These are phyloP conservation scores for Hyaloscypha finlandica DNA, from an alignment of 495 filamentous ascomycete species.

Conservation along the genomic window DNA sequence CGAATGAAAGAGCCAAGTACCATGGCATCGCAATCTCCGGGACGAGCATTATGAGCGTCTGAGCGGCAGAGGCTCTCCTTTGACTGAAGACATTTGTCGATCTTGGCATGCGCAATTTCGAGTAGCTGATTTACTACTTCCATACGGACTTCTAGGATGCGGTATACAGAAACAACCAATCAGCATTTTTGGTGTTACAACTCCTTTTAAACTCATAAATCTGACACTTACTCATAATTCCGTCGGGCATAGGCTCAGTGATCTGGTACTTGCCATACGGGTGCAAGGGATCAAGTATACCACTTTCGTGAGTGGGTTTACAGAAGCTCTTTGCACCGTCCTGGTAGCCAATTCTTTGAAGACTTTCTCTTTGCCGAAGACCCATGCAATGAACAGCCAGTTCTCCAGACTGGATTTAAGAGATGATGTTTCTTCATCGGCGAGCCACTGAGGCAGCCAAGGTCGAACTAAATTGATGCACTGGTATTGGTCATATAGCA, in stretches of 20 bases:
- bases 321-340: background rate
- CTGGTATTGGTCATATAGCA: background rate
- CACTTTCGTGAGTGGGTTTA: background rate
- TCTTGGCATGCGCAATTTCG: background rate
- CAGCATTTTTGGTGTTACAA: background rate
- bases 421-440: background rate
- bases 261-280: background rate
- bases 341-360: background rate
- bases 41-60: background rate
- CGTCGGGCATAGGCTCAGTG: background rate
- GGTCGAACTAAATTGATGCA: background rate
- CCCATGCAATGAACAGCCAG: background rate
- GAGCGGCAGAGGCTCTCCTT: background rate
- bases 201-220: too few species aligned
- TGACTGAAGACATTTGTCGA: background rate
- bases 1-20: background rate
- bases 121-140: background rate
- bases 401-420: background rate
- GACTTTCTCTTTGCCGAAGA: background rate
- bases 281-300: background rate
- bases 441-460: background rate
- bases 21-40: background rate
- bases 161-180: background rate
- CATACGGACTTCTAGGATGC: background rate
- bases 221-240: background rate